These are phyloP conservation scores for Trapa incisa DNA, from an alignment of 345 rosid species.

Conservation along the genomic window DNA sequence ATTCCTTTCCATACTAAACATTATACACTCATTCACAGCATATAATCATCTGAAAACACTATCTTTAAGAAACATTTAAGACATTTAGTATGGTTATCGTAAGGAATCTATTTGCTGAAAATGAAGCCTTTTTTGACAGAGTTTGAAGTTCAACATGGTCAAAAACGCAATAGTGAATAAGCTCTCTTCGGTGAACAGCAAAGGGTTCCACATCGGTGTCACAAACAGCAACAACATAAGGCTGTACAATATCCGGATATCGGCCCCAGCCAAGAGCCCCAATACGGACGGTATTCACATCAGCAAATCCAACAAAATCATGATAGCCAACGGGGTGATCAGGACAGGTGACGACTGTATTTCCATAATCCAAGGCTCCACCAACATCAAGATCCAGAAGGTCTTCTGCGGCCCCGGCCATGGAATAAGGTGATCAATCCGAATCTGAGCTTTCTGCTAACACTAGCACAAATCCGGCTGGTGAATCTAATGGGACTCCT, in stretches of 20 bases:
- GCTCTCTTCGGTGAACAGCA: conserved; percentile 38
- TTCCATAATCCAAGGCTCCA: no score
- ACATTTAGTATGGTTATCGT: no score
- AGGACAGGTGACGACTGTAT: conserved; percentile 46
- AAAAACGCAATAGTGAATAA: conserved; percentile 21
- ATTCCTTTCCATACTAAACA: no score
- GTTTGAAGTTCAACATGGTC: conserved; percentile 26
- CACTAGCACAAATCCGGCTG: neutral
- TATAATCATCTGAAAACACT: no score
- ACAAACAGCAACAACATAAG: conserved; percentile 24
- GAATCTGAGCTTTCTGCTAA: no score
- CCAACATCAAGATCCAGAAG: no score
- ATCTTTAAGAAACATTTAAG: no score
- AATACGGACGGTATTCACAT: conserved; percentile 68
- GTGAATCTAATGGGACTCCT: neutral
- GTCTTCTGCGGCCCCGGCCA: no score
- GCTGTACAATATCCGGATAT: conserved; percentile 14
- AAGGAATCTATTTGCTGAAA: no score
- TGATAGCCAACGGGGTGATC: conserved; percentile 24
- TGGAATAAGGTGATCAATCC: no score
- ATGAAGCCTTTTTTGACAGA: conserved; percentile 13
- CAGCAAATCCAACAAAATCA: conserved; percentile 41
- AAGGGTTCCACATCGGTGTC: conserved; percentile 50
- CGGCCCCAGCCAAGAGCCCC: conserved; percentile 42
- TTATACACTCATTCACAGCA: no score